These are phyloP conservation scores for Ammopiptanthus mongolicus DNA, from an alignment of 306 rosid genomes.

Conservation along the genomic window DNA sequence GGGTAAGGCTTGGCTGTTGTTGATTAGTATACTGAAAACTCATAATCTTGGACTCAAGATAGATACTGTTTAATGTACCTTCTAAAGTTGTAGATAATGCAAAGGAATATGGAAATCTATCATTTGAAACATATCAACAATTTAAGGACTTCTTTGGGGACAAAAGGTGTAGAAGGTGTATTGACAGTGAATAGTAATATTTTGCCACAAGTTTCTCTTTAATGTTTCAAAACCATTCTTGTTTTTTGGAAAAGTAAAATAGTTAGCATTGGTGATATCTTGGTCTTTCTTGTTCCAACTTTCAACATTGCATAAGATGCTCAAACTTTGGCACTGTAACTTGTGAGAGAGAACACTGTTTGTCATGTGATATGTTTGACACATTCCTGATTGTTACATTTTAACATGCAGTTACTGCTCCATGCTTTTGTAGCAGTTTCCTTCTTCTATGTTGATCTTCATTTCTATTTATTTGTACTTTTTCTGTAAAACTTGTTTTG, in stretches of 20 bases:
- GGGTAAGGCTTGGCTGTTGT: neutral
- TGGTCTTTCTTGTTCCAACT: neutral
- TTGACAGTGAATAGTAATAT: neutral
- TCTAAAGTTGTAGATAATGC: neutral
- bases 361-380: neutral
- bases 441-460: neutral
- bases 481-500: neutral
- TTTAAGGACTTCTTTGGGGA: neutral
- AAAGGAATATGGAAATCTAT: slow-evolving; percentile 5
- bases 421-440: neutral
- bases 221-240: neutral
- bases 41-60: neutral
- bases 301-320: neutral
- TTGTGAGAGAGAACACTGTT: neutral
- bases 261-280: neutral
- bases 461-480: neutral
- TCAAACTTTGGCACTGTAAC: neutral
- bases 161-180: neutral
- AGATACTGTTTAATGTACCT: neutral
- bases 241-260: neutral
- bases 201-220: neutral
- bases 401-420: neutral
- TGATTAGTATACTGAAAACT: neutral
- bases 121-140: neutral
- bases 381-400: neutral